These are phyloP conservation scores for Pyrenula massariospora DNA, from an alignment of 495 filamentous ascomycete species.

Conservation along the genomic window DNA sequence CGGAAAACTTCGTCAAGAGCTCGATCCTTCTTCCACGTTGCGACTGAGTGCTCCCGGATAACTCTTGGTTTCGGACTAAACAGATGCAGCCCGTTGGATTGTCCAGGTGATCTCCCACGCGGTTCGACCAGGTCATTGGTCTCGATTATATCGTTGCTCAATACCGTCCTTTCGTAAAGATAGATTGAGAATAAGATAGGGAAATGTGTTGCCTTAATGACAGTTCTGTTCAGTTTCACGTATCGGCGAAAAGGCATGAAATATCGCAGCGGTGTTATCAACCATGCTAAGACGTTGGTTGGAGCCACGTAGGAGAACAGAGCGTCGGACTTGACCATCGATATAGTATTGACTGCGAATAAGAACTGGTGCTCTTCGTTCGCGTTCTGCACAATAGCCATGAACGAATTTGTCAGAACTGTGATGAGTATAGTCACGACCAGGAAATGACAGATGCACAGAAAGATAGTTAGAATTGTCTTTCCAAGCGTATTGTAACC, in stretches of 20 bases:
- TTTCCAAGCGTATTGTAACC: slow-evolving; percentile 70
- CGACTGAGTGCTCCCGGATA: slow-evolving; percentile 69
- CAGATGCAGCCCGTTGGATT: slow-evolving; percentile 38
- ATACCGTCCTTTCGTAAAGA: slow-evolving; percentile 67
- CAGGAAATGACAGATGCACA: slow-evolving; percentile 90
- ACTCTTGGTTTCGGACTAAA: slow-evolving; percentile 55
- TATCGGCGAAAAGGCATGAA: slow-evolving; percentile 67
- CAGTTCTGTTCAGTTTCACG: slow-evolving; percentile 67
- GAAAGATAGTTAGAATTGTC: slow-evolving; percentile 61
- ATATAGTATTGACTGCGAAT: slow-evolving; percentile 88
- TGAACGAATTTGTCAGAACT: slow-evolving; percentile 86
- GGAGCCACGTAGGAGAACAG: slow-evolving; percentile 87
- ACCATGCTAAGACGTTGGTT: slow-evolving; percentile 79
- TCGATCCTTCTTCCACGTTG: slow-evolving; percentile 76
- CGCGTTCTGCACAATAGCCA: slow-evolving; percentile 84
- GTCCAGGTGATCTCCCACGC: slow-evolving; percentile 21
- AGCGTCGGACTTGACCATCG: slow-evolving; percentile 91
- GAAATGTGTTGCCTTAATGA: slow-evolving; percentile 84
- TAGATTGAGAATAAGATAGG: slow-evolving; percentile 78
- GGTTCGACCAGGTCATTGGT: slow-evolving; percentile 58
- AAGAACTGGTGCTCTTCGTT: slow-evolving; percentile 90
- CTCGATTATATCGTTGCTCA: slow-evolving; percentile 59
- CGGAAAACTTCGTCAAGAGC: slow-evolving; percentile 91
- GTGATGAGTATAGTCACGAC: slow-evolving; percentile 90
- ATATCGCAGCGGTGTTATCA: slow-evolving; percentile 68